Evolutionary conservation across 805 yeast species (phyloP), one percentile per base, ranked within the genome.

Genomic region (Pichia deserticola): DNA sequence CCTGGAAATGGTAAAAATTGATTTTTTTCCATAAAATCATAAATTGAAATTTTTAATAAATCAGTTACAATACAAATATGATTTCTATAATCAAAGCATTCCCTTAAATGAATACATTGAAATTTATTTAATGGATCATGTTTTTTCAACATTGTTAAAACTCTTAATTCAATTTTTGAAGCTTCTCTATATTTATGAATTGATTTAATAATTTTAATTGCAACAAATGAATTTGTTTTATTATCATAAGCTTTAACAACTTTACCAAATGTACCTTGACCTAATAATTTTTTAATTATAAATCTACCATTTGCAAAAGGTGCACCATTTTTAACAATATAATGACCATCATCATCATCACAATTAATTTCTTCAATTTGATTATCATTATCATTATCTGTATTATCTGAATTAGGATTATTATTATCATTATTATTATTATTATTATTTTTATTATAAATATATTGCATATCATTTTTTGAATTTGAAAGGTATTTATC

Each of bases 111-210:
- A 52, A 92, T 84, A 64, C 98, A 93, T 65, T 80, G 85, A 67
- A 79, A 86, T 59, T 68, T 58, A 65, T 80, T 85, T 33, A 71
- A 64, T 33, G 84, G 80, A 63, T 89, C 97, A 62, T 81, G 81
- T 59, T 77, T 77, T 51, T 84, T 80, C 50, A 89, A 69, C 45
- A 92, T 83, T 15, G 86, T 72, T 51, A 93, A 70, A 11, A 93
- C 89, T 44, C 98, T 71, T 29, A 93, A 73, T 69, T 93, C 99
- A 49, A 90, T 89, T 66, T 85, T 87, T 12, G 96, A 88, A 4
- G 99, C 99, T 61, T 90, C 97, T 49, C 98, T 76, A 66, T 93
- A 93, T 70, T 95, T 88, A 28, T 89, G 96, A 28, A 93, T 85
- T 25, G 96, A 88, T 51, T 95, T 75, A 45, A 93, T 93, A 53